Evolutionary conservation across 306 rosid genomes (phyloP).

Genomic region (Gynostemma pentaphyllum): DNA sequence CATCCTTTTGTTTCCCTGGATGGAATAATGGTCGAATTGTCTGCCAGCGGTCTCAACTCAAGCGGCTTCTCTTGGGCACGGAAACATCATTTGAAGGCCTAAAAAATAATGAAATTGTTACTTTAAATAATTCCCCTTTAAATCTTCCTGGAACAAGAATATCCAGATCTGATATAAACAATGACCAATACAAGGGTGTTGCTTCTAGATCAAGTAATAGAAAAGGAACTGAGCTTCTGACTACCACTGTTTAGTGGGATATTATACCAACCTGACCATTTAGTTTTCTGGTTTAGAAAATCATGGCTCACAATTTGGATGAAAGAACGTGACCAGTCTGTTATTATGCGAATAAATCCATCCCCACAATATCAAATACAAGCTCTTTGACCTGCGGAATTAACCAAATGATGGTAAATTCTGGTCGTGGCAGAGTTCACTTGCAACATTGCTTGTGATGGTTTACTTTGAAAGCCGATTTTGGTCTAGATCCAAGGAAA

Average conservation of each 20-base stretch:
- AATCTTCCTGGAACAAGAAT: conserved; percentile 29
- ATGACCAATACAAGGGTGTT: conserved; percentile 30
- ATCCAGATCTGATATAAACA: conserved; percentile 31
- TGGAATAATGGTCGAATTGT: conserved; percentile 91
- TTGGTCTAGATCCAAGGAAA: conserved; percentile 3
- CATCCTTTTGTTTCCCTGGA: conserved; percentile 49
- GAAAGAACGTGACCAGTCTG: conserved; percentile 19
- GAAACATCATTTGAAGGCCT: conserved; percentile 42
- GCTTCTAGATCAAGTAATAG: conserved; percentile 38
- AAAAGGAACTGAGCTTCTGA: conserved; percentile 56
- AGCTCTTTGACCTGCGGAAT: not conserved
- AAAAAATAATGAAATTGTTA: conserved; percentile 29
- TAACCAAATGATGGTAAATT: not conserved
- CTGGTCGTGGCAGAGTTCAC: not conserved
- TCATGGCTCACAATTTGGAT: conserved; percentile 15
- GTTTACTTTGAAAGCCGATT: not conserved
- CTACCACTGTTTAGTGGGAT: conserved; percentile 42
- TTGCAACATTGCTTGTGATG: not conserved
- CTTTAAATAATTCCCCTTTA: conserved; percentile 41
- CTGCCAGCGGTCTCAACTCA: conserved; percentile 74
- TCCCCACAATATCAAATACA: not conserved
- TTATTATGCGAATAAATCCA: not conserved
- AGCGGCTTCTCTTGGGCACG: conserved; percentile 40
- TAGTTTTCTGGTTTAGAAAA: conserved; percentile 15
- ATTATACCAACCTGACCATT: conserved; percentile 19